A percentile compares a stretch with the other conserved stretches of the same genome.
Conservation (phyloP, 2,329 filamentous ascomycete species). For the Paecilomyces variotii region DNA sequence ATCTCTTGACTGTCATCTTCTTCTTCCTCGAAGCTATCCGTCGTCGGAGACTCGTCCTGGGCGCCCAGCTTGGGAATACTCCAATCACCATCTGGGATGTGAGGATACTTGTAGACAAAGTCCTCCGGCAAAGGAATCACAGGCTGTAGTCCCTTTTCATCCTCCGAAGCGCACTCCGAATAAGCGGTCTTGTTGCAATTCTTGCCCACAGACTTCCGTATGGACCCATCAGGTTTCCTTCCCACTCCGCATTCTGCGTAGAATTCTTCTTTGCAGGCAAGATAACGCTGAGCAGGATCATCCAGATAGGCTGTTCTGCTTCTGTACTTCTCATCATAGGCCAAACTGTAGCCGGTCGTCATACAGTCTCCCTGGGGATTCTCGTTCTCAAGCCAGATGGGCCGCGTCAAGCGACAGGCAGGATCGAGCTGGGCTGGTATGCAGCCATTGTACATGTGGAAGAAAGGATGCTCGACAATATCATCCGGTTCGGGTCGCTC, state of each 20-base stretch:
- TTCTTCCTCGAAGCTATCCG: conserved; percentile 13
- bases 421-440: conserved; percentile 38
- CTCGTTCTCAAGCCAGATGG: conserved; percentile 36
- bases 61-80: conserved; percentile 18
- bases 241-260: conserved; percentile 40
- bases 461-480: conserved; percentile 43
- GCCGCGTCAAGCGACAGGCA: conserved; percentile 29
- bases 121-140: conserved; percentile 38
- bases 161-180: conserved; percentile 39
- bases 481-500: conserved; percentile 43
- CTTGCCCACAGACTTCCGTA: conserved; percentile 36
- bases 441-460: conserved; percentile 42
- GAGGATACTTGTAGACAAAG: conserved; percentile 39
- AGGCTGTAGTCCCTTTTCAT: conserved; percentile 37
- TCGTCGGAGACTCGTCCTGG: conserved; percentile 5
- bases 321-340: conserved; percentile 31
- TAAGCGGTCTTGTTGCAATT: conserved; percentile 39
- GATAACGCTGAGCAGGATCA: conserved; percentile 29
- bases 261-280: conserved; percentile 33
- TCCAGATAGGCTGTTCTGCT: conserved; percentile 28
- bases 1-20: conserved; percentile 22
- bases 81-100: conserved; percentile 34
- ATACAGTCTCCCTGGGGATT: conserved; percentile 40
- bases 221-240: conserved; percentile 31
- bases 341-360: conserved; percentile 35